Percentiles rank a stretch among this genome's conserved stretches.
phyloP scores from a whole-genome alignment of 2,329 filamentous ascomycete species.

The Hymenoscyphus fructigenus region DNA sequence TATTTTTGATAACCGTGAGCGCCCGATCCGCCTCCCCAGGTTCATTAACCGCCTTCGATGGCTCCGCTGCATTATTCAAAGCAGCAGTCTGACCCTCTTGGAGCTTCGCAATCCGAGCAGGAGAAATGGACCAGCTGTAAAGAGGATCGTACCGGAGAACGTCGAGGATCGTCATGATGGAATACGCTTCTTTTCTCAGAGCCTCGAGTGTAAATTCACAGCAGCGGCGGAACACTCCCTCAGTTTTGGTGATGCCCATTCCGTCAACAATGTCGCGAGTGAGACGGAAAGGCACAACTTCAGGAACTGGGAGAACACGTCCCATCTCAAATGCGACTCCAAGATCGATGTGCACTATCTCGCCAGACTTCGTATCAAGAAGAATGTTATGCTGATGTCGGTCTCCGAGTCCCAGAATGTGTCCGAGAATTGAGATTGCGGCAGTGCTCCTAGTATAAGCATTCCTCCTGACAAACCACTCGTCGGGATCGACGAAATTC shows the following conservation, averaged over 20 bases:
- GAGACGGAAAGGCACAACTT: slow-evolving; percentile 91
- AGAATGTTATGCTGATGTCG: slow-evolving; percentile 97
- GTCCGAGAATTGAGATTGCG: slow-evolving; percentile 90
- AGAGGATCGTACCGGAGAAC: slow-evolving; percentile 97
- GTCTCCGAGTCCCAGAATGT: slow-evolving; percentile 90
- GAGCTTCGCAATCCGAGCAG: slow-evolving; percentile 61
- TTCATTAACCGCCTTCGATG: slow-evolving; percentile 50
- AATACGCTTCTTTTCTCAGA: slow-evolving; percentile 89
- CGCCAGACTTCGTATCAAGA: slow-evolving; percentile 82
- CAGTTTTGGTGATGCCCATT: slow-evolving; percentile 92
- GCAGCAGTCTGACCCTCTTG: slow-evolving; percentile 57
- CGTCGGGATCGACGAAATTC: slow-evolving; percentile 86
- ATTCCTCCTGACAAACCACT: slow-evolving; percentile 87
- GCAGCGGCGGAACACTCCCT: slow-evolving; percentile 95
- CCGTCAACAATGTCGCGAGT: slow-evolving; percentile 95
- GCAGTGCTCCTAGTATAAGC: slow-evolving; percentile 93
- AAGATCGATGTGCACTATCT: slow-evolving; percentile 95
- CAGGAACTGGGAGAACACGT: slow-evolving; percentile 89
- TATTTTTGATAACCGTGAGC: slow-evolving; percentile 91
- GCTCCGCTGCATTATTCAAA: slow-evolving; percentile 29
- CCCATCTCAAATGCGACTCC: slow-evolving; percentile 97
- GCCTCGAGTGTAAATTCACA: slow-evolving; percentile 97
- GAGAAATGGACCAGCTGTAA: slow-evolving; percentile 91
- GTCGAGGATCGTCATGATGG: slow-evolving; percentile 98
- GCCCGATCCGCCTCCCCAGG: slow-evolving; percentile 86